phyloP scores from a whole-genome alignment of 768 basidiomycete genomes.

The Ramaria sp. region DNA sequence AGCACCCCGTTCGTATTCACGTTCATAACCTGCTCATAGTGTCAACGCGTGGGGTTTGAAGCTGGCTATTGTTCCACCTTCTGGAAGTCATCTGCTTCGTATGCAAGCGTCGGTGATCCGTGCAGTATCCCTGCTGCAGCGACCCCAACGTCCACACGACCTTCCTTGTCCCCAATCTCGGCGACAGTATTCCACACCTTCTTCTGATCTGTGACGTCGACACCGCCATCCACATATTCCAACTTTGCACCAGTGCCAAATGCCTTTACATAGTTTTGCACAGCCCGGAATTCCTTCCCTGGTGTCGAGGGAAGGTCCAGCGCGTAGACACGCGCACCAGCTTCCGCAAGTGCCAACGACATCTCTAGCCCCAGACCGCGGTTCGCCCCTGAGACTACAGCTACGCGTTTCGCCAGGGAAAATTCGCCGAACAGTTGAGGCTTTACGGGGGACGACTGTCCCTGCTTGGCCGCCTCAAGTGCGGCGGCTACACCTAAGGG shows the following conservation, averaged over 20 bases:
- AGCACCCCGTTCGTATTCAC: constrained; percentile 56
- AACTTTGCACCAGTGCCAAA: constrained; percentile 26
- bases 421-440: constrained; percentile 16
- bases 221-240: constrained; percentile 44
- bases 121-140: constrained; percentile 71
- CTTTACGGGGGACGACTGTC: neutral
- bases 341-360: constrained; percentile 64
- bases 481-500: constrained; percentile 2
- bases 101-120: constrained; percentile 33
- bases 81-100: constrained; percentile 53
- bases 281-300: constrained; percentile 46
- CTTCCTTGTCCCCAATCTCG: constrained; percentile 55
- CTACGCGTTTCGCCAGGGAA: constrained; percentile 24
- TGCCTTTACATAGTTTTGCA: constrained; percentile 38
- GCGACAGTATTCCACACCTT: constrained; percentile 43
- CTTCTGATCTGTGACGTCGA: constrained; percentile 57
- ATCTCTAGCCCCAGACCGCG: constrained; percentile 77
- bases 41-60: neutral
- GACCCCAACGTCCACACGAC: constrained; percentile 63
- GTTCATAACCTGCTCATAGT: neutral
- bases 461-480: constrained; percentile 6
- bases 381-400: constrained; percentile 51
- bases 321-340: constrained; percentile 63
- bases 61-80: constrained; percentile 36
- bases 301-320: constrained; percentile 49